phyloP scores from a whole-genome alignment of 208 protist species.

The Trypanosoma theileri region DNA sequence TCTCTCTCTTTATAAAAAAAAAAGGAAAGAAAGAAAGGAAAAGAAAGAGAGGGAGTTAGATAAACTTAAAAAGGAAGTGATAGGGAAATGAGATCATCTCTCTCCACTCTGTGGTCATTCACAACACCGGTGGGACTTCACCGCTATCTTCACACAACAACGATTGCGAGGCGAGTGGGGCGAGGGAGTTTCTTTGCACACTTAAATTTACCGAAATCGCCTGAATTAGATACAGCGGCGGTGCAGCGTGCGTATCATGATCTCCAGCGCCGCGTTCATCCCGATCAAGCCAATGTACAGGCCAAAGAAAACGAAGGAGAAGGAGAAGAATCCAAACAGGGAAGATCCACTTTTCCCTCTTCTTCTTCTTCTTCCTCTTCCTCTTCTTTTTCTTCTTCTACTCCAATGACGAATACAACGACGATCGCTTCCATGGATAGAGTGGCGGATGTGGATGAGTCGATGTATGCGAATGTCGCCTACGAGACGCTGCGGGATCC shows the following conservation, averaged over 20 bases:
- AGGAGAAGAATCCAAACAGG: conserved; percentile 5
- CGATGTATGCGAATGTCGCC: conserved; percentile 72
- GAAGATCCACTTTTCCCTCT: background rate
- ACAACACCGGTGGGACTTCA: background rate
- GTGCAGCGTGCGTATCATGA: conserved; percentile 77
- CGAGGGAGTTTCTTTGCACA: conserved; percentile 79
- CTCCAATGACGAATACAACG: background rate
- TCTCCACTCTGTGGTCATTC: too few species aligned
- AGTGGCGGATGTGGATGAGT: conserved; percentile 29
- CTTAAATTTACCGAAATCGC: conserved; percentile 48
- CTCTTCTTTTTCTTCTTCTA: background rate
- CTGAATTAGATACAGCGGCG: conserved; percentile 45
- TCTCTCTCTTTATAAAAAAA: conserved; percentile 1
- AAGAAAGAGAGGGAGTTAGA: background rate
- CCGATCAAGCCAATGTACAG: conserved; percentile 67
- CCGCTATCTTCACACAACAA: conserved; percentile 5
- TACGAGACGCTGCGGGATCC: conserved; percentile 78
- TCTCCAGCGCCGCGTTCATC: conserved; percentile 77
- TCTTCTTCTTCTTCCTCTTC: background rate
- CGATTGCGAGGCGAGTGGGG: background rate
- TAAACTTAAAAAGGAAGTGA: too few species aligned
- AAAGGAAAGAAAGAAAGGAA: background rate
- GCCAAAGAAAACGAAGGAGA: conserved; percentile 19
- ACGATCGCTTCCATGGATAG: background rate
- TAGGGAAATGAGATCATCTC: too few species aligned